Base-by-base conservation (phyloP, 164 flowering plant genomes). In the Echeveria elegans region DNA sequence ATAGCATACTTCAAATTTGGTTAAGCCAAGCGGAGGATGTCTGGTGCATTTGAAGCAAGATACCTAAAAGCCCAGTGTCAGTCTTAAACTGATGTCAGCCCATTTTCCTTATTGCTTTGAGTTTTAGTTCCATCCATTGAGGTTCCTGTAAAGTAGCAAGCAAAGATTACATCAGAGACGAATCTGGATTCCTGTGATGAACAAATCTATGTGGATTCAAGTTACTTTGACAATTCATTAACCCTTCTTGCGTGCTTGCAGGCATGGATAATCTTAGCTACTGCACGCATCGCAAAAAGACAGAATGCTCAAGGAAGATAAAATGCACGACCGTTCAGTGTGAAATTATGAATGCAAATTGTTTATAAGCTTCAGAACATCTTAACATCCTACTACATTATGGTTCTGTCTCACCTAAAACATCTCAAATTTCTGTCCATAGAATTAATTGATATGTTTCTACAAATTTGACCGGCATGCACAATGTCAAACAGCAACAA, bases 211-310 rank as follows among this genome's bases (percentile, higher is more conserved):
- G 65, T 81, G 73, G 50, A 89, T 77, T 67, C 67, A 16, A 90
- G 66, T 69, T 82, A 68, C 68, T 85, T 84, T 32, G 92, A 82
- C 1, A 92, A 74, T 21, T 81, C 82, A 76, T 58, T 36, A 31
- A 79, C n/a, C n/a, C n/a, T n/a, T n/a, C n/a, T n/a, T n/a, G n/a
- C n/a, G n/a, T n/a, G n/a, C n/a, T n/a, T n/a, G n/a, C n/a, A n/a
- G n/a, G n/a, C n/a, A n/a, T n/a, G n/a, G n/a, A n/a, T 70, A 92
- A 75, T n/a, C 77, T 82, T 88, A 38, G 90, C 91, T 66, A 88
- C 70, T 48, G 83, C 82, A 71, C 71, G 79, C 78, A 72, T 73
- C 82, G 16, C 78, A 76, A 16, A 75, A 71, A 72, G 87, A 34
- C n/a, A 34, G 5, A 34, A 34, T 34, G 37, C 37, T 34, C 7